Evolutionary conservation across 768 basidiomycete genomes (phyloP).

Genomic region (Xerocomus potaroensis): DNA sequence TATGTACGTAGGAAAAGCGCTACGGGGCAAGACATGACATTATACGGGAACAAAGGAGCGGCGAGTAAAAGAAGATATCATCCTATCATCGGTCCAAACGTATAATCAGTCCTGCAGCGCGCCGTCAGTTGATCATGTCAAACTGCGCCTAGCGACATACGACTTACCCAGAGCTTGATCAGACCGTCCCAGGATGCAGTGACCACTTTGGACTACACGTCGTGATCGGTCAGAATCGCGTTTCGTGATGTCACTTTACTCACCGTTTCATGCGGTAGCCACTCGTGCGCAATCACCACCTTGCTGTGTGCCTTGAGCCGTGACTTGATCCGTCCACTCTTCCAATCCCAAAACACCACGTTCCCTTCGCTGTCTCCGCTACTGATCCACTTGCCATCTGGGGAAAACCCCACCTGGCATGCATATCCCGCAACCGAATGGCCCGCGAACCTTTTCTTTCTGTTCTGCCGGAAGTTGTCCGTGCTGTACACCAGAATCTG

Average conservation of each 20-base stretch:
- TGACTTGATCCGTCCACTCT: constrained; percentile 93
- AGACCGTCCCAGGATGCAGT: constrained; percentile 98
- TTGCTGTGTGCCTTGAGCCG: constrained; percentile 85
- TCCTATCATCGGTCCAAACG: too few relatives aligned
- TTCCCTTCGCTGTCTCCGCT: constrained; percentile 95
- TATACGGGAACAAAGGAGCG: too few relatives aligned
- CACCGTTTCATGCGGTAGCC: constrained; percentile 96
- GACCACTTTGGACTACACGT: constrained; percentile 83
- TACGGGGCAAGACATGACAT: too few relatives aligned
- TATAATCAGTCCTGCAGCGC: constrained; percentile 33
- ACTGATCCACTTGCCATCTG: constrained; percentile 97
- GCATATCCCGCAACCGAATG: constrained; percentile 98
- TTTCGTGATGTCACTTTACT: constrained; percentile 32
- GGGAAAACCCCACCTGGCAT: constrained; percentile 94
- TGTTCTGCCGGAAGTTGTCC: constrained; percentile 97
- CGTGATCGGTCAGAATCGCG: constrained; percentile 8
- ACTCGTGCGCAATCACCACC: constrained; percentile 97
- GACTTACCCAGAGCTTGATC: constrained; percentile 93
- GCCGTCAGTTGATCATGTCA: constrained; percentile 2
- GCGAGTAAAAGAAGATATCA: neutral
- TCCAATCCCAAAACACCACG: constrained; percentile 99
- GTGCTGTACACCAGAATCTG: constrained; percentile 97
- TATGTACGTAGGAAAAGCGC: too few relatives aligned
- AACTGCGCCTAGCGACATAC: neutral
- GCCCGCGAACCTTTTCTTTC: constrained; percentile 97